A percentile compares a stretch with the other conserved stretches of the same genome.
Evolutionary conservation across 1,284 basidiomycete genomes (phyloP).

Genomic region (Exobasidium rhododendri): DNA sequence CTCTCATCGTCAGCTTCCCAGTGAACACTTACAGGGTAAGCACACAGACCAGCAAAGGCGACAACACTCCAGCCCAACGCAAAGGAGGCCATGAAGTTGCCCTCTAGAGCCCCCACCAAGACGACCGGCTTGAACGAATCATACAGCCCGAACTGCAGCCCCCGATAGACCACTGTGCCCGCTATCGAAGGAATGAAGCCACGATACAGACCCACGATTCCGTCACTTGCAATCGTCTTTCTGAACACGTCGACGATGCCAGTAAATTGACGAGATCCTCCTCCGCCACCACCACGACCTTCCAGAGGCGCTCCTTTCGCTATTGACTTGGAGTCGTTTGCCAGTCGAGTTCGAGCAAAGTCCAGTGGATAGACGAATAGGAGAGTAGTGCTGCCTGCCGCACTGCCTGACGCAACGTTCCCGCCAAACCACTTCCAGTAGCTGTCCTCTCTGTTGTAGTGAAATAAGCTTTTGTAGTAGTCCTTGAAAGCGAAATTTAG

Average conservation of each 20-base stretch:
- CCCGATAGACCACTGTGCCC: slow-evolving; percentile 93
- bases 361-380: slow-evolving; percentile 98
- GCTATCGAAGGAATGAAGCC: slow-evolving; percentile 91
- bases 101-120: slow-evolving; percentile 79
- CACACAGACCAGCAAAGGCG: slow-evolving; percentile 89
- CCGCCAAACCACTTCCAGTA: slow-evolving; percentile 52
- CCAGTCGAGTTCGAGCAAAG: slow-evolving; percentile 94
- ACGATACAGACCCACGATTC: slow-evolving; percentile 70
- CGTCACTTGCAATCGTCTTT: slow-evolving; percentile 68
- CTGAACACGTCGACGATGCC: slow-evolving; percentile 77
- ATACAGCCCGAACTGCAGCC: slow-evolving; percentile 68
- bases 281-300: too few species aligned
- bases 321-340: slow-evolving; percentile 90
- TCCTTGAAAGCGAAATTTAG: slow-evolving; percentile 67
- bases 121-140: slow-evolving; percentile 89
- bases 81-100: slow-evolving; percentile 88
- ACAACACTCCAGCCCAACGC: slow-evolving; percentile 89
- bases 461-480: slow-evolving; percentile 22
- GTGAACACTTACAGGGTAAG: slow-evolving; percentile 68
- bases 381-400: slow-evolving; percentile 89
- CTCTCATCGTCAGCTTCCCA: too few species aligned
- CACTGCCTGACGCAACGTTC: slow-evolving; percentile 94
- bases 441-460: slow-evolving; percentile 45
- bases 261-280: slow-evolving; percentile 78
- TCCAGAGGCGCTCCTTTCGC: slow-evolving; percentile 74